Evolutionary conservation across 1,139 yeast species (phyloP).

Genomic region (Saccharomyces hybrid): DNA sequence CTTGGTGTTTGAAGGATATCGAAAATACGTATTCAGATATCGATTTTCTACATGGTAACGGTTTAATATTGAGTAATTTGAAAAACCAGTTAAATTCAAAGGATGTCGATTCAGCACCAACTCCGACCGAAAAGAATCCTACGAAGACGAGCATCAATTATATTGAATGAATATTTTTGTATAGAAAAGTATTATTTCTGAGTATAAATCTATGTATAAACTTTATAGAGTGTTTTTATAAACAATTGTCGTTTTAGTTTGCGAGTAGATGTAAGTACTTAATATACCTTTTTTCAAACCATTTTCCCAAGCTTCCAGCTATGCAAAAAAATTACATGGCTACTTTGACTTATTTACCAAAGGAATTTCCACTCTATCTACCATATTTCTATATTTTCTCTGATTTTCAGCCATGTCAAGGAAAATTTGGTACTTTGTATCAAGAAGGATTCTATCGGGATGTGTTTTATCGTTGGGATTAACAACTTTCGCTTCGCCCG

Average conservation of each 20-base stretch:
- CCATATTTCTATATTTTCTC: conserved; percentile 61
- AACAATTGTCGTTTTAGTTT: too few relatives aligned
- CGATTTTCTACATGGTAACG: conserved; percentile 18
- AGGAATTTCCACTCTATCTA: conserved; percentile 39
- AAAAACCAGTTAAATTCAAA: conserved; percentile 7
- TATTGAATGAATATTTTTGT: not conserved
- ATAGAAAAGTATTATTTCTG: not conserved
- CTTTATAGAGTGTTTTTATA: not conserved
- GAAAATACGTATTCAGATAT: conserved; percentile 17
- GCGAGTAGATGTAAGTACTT: not conserved
- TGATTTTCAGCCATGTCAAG: conserved; percentile 81
- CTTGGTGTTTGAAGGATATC: conserved; percentile 26
- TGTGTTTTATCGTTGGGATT: conserved; percentile 50
- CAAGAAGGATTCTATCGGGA: conserved; percentile 62
- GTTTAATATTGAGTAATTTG: conserved; percentile 20
- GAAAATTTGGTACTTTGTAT: conserved; percentile 75
- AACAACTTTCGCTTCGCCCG: conserved; percentile 77
- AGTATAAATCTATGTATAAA: not conserved
- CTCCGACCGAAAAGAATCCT: conserved; percentile 4
- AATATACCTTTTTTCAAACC: not conserved
- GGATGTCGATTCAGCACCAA: not conserved
- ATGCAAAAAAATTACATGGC: too few relatives aligned
- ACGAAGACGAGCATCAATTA: conserved; percentile 2
- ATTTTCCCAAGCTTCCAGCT: too few relatives aligned
- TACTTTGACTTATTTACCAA: not conserved